These are phyloP conservation scores for Hypoxylon sp. DNA, from an alignment of 2,329 filamentous ascomycete genomes.

Conservation along the genomic window DNA sequence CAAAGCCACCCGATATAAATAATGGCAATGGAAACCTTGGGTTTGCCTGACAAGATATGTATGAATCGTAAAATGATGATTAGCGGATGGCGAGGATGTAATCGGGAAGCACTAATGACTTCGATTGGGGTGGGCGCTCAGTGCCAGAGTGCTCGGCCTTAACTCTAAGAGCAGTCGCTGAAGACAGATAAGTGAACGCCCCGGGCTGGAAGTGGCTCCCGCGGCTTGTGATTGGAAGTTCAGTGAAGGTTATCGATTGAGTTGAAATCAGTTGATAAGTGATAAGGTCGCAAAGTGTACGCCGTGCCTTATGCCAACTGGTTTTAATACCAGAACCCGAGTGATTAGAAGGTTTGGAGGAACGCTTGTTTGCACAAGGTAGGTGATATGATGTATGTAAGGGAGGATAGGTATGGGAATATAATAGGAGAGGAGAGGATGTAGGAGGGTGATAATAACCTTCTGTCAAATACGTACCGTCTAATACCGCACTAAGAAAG, in stretches of 20 bases:
- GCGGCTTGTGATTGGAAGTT: conserved; percentile 25
- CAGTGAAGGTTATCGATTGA: neutral
- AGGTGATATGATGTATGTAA: conserved; percentile 30
- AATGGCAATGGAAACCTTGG: conserved; percentile 13
- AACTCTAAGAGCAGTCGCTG: conserved; percentile 31
- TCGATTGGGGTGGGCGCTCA: conserved; percentile 7
- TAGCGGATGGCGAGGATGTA: conserved; percentile 39
- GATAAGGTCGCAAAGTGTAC: conserved; percentile 26
- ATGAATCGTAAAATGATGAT: conserved; percentile 37
- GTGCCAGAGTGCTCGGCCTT: conserved; percentile 20
- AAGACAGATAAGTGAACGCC: neutral
- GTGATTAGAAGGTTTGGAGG: conserved; percentile 9
- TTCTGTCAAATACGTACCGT: conserved; percentile 31
- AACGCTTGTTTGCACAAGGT: conserved; percentile 31
- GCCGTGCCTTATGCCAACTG: conserved; percentile 21
- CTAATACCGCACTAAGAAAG: conserved; percentile 26
- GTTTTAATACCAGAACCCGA: conserved; percentile 16
- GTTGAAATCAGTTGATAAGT: conserved; percentile 21
- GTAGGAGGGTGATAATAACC: conserved; percentile 36
- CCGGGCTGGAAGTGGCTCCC: conserved; percentile 8
- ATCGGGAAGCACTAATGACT: conserved; percentile 41
- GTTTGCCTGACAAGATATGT: conserved; percentile 14
- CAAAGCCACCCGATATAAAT: conserved; percentile 27
- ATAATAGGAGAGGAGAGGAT: conserved; percentile 25
- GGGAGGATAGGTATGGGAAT: conserved; percentile 38